Evolutionary conservation across 2,329 filamentous ascomycete species (phyloP).

Genomic region (Cercospora sp.): DNA sequence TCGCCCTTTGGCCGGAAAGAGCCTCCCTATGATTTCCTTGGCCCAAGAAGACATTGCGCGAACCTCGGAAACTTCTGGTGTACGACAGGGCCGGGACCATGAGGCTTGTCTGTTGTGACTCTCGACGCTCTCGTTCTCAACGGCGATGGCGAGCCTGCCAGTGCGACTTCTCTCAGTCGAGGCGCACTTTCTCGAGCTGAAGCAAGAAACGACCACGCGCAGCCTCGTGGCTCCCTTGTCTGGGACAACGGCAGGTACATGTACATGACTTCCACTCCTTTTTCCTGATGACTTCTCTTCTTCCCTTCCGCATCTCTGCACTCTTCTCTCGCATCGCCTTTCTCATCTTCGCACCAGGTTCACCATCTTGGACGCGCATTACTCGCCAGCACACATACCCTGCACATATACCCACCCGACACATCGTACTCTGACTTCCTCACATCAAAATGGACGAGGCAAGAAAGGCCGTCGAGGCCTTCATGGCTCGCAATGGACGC

Average conservation of each 20-base stretch:
- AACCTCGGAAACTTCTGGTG: neutral
- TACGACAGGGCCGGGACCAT: neutral
- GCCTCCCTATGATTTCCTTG: slow-evolving; percentile 3
- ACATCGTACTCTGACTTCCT: slow-evolving; percentile 20
- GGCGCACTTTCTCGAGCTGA: neutral
- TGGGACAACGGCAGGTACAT: neutral
- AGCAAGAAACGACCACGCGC: neutral
- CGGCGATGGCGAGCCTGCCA: neutral
- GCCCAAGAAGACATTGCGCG: slow-evolving; percentile 7
- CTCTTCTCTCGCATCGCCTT: neutral
- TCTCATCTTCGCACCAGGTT: slow-evolving; percentile 10
- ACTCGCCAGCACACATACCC: slow-evolving; percentile 11
- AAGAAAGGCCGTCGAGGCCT: slow-evolving; percentile 61
- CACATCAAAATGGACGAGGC: slow-evolving; percentile 61
- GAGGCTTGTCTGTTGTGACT: neutral
- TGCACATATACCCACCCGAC: slow-evolving; percentile 4
- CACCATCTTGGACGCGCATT: slow-evolving; percentile 7
- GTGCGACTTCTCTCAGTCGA: neutral
- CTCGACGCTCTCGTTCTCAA: neutral
- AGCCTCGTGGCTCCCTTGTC: neutral
- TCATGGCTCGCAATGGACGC: slow-evolving; percentile 61
- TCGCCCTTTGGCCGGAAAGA: slow-evolving; percentile 1
- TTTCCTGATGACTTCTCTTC: neutral
- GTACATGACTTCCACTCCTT: neutral
- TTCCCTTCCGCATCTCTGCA: neutral